Base-by-base conservation (phyloP, 805 yeast genomes). In the Saccharomycopsis capsularis region DNA sequence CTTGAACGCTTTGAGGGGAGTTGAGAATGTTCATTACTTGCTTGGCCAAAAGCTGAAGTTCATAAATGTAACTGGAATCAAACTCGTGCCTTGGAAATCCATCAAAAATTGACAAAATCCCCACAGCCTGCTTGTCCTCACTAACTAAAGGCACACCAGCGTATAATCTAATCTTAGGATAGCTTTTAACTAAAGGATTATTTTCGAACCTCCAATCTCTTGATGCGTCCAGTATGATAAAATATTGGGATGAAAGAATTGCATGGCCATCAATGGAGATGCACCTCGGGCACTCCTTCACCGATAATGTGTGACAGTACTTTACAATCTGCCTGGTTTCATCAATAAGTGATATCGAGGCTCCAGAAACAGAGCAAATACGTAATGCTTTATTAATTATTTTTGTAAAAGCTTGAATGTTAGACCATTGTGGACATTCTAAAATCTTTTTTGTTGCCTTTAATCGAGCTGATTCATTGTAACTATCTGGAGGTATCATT, bases 191-290 rank as follows among this genome's bases (percentile, higher is more conserved):
- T 42, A 82, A 67, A 0, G 91, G 91, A 57, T 78, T 81, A 37
- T 68, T 64, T 16, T 63, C 57, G 3, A 81, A 74, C 60, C 95
- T 68, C 93, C 95, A 85, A 59, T 85, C 95, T 32, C 66, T 65
- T 3, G 78, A 61, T 2, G 89, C 80, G 60, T 84, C 85, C 3
- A 70, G 59, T 5, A 85, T 55, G 3, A 78, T 66, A 47, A 85
- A 75, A 52, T 72, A 70, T 2, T 70, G 79, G 4, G 68, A 61
- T 0, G 89, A 81, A 32, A 85, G 63, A 1, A 85, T 70, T 0
- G 88, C 70, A 63, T 85, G 91, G 6, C 79, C 79, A 60, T 85
- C 93, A 41, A 85, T 62, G 5, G 88, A 79, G 2, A 79, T 64
- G 19, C 62, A 63, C 46, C 87, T 67, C 11, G 79, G 79, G 44